phyloP scores from a whole-genome alignment of 202 grass and related monocot genomes.

The Setaria viridis region DNA sequence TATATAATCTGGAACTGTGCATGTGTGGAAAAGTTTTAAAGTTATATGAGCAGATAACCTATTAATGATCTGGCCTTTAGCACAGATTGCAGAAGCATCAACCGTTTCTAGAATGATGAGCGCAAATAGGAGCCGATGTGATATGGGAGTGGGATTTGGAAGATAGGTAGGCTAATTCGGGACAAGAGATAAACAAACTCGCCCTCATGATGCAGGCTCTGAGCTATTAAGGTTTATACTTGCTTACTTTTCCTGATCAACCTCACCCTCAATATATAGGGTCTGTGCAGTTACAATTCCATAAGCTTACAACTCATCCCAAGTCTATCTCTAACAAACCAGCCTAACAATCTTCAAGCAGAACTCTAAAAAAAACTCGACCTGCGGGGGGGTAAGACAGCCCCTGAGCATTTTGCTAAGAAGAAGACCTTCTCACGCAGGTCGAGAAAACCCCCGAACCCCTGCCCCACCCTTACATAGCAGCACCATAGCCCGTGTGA shows the following conservation, averaged over 20 bases:
- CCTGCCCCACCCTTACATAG: no score
- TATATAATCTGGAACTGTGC: conserved; percentile 15
- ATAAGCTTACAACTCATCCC: background rate
- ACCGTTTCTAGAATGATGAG: conserved; percentile 35
- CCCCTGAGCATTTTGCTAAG: no score
- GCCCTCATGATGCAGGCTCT: background rate
- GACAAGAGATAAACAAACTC: background rate
- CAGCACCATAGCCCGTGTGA: no score
- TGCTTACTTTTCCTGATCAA: background rate
- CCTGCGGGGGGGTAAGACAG: no score
- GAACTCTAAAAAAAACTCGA: background rate
- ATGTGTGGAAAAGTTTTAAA: background rate
- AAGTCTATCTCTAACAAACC: background rate
- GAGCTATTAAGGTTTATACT: background rate
- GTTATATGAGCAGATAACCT: conserved; percentile 14
- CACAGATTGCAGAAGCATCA: conserved; percentile 5
- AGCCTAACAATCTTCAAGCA: background rate
- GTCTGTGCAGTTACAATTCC: background rate
- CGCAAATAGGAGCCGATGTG: background rate
- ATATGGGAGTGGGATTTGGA: background rate
- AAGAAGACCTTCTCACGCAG: no score
- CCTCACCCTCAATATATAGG: background rate
- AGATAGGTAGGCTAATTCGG: background rate
- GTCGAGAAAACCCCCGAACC: no score
- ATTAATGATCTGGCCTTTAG: conserved; percentile 20